Conservation (phyloP, 2,329 filamentous ascomycete species). For the Neonectria hederae region DNA sequence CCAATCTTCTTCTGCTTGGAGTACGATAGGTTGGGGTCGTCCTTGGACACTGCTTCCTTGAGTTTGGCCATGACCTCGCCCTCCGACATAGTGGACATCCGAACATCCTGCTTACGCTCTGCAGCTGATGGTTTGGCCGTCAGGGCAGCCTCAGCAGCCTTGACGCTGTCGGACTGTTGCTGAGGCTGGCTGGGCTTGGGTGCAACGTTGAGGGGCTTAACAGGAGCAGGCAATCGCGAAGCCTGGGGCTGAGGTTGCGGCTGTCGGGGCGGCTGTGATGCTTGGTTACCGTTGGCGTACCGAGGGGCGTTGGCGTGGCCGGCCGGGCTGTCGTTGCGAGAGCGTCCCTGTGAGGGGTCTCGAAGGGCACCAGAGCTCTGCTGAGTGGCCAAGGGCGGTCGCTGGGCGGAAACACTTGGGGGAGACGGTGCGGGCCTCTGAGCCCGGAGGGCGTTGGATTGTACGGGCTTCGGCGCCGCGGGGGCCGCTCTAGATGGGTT, state of each 20-base stretch:
- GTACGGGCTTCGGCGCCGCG: conserved; percentile 73
- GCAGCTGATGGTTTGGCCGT: conserved; percentile 79
- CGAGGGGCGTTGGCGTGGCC: conserved; percentile 63
- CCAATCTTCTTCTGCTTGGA: conserved; percentile 99
- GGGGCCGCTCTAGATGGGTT: conserved; percentile 88
- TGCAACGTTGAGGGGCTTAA: conserved; percentile 83
- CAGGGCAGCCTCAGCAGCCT: conserved; percentile 88
- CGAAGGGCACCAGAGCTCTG: conserved; percentile 58
- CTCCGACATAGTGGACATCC: conserved; percentile 99
- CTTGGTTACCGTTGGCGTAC: conserved; percentile 64
- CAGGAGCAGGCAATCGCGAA: conserved; percentile 66
- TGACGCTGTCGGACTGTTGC: conserved; percentile 73
- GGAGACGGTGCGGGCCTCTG: conserved; percentile 86
- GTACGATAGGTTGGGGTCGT: conserved; percentile 93
- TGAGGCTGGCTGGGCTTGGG: conserved; percentile 66
- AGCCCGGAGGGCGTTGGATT: conserved; percentile 68
- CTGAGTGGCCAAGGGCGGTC: conserved; percentile 61
- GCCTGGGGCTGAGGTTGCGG: conserved; percentile 57
- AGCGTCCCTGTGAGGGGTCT: conserved; percentile 55
- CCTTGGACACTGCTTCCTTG: conserved; percentile 93
- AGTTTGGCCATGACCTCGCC: conserved; percentile 96
- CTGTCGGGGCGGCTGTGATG: conserved; percentile 58
- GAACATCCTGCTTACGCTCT: conserved; percentile 88
- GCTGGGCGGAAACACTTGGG: conserved; percentile 50
- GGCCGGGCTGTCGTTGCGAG: conserved; percentile 58